Base-by-base conservation (phyloP, 441 rosid genomes). In the Jatropha multifida region DNA sequence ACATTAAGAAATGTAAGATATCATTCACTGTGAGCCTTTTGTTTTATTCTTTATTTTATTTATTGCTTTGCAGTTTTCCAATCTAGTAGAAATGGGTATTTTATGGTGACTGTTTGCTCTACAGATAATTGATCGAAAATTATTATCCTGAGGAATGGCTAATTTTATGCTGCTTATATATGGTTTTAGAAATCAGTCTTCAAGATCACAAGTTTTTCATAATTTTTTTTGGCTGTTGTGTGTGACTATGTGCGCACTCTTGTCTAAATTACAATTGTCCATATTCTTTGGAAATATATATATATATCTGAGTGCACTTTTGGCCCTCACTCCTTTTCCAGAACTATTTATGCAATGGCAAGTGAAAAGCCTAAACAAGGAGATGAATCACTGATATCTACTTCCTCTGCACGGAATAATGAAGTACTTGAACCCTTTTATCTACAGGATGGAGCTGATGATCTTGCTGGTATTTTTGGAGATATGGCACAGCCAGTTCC, bases 291-390 rank as follows among this genome's bases (percentile, higher is more conserved):
- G 71, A 52, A 56, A 42, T 2, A 32, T 32, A 17, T 76, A 42
- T 27, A 26, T 68, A 32, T 60, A 20, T 75, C 9, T 61, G 54
- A 62, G 20, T 40, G 54, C 27, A 51, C 59, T 26, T 62, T 63
- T 62, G 15, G 20, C 26, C 51, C 2, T 3, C 49, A 38, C 32
- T 13, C 41, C 49, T 48, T 12, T 4, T 51, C 62, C 69, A 51
- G 52, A 20, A 69, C 52, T 23, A n/a, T 60, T 68, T 49, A 62
- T 49, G 64, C 74, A 58, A 72, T 77, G 80, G 62, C 68, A 49
- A 77, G 68, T 72, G 80, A 77, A 74, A 71, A 77, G 71, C 49
- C 23, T 27, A 61, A 72, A 61, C 64, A 51, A 51, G 81, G 51
- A 63, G 66, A 68, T 59, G 52, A 27, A 49, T 48, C 32, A 56